Base-by-base conservation (phyloP, 2,329 filamentous ascomycete species). In the Trichoderma pleuroti region DNA sequence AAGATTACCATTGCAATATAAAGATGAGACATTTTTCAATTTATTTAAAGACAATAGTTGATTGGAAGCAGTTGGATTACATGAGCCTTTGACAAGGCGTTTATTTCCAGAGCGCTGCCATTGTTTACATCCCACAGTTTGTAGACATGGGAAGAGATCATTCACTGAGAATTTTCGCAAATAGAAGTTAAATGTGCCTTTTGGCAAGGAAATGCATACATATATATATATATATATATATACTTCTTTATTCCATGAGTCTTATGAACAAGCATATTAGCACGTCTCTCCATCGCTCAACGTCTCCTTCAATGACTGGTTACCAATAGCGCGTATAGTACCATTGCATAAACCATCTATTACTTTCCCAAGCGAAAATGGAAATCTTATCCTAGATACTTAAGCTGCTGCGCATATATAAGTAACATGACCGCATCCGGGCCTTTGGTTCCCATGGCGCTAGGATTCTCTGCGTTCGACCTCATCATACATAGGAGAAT, bases 21-120 rank as follows among this genome's bases (percentile, higher is more conserved):
- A 3, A 21, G 0, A 49, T n/a, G 21, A 0, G 21, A 49, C 11
- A 49, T 0, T 18, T 3, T 21, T 21, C n/a, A 21, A 11, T 5
- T 5, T 2, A 3, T 21, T 5, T 21, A 1, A 49, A 49, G 42
- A 21, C 5, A 21, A 21, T 49, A 12, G 42, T 49, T 9, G 10
- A 49, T 49, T 21, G 42, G 11, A 21, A 49, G 42, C 1, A 49
- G n/a, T 21, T 12, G 3, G 2, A n/a, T 12, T 21, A 1, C 42
- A 12, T 21, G 5, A 49, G n/a, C n/a, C n/a, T n/a, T n/a, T 46
- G n/a, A 11, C 9, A n/a, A 46, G 4, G n/a, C 4, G n/a, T 21
- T 46, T 8, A 21, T 9, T 11, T 46, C 18, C 5, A 5, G 0
- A 21, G 2, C n/a, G 18, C 21, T 16, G 4, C 4, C 4, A 10